These are phyloP conservation scores for Exophiala lecanii-corni DNA, from an alignment of 2,329 filamentous ascomycete species.

Conservation along the genomic window DNA sequence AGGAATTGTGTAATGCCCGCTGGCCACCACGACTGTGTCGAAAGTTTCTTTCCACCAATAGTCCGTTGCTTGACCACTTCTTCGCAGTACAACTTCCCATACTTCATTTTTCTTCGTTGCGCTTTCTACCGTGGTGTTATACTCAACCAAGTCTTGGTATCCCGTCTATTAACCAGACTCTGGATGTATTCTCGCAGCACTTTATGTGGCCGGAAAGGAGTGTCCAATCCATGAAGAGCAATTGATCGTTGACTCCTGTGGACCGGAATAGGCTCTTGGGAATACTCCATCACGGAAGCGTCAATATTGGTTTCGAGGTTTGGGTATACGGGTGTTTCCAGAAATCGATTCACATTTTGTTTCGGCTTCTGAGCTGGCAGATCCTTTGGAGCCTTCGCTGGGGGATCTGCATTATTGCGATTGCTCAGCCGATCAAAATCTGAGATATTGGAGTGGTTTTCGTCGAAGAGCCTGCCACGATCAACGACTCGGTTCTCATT, in stretches of 20 bases:
- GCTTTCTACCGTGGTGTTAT: constrained; percentile 33
- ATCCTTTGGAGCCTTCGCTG: too few relatives aligned
- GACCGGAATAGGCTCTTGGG: constrained; percentile 50
- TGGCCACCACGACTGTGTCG: constrained; percentile 41
- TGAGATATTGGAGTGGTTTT: too few relatives aligned
- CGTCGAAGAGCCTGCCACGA: too few relatives aligned
- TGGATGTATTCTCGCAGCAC: too few relatives aligned
- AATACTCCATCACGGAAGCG: constrained; percentile 56
- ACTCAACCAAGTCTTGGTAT: constrained; percentile 32
- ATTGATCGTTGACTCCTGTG: constrained; percentile 40
- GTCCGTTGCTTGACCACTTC: constrained; percentile 23
- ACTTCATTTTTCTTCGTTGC: constrained; percentile 27
- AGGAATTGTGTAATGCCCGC: constrained; percentile 40
- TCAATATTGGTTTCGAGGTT: constrained; percentile 64
- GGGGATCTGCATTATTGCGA: too few relatives aligned
- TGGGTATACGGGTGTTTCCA: constrained; percentile 58
- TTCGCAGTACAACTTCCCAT: constrained; percentile 32
- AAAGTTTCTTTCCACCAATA: constrained; percentile 39
- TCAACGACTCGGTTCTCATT: too few relatives aligned
- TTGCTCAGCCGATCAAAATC: too few relatives aligned
- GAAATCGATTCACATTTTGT: too few relatives aligned
- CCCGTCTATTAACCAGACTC: too few relatives aligned
- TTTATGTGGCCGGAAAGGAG: constrained; percentile 59
- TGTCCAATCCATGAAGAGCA: constrained; percentile 50
- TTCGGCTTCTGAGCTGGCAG: too few relatives aligned